Conservation (phyloP, 1,284 basidiomycete species). For the Cystobasidium slooffiae region DNA sequence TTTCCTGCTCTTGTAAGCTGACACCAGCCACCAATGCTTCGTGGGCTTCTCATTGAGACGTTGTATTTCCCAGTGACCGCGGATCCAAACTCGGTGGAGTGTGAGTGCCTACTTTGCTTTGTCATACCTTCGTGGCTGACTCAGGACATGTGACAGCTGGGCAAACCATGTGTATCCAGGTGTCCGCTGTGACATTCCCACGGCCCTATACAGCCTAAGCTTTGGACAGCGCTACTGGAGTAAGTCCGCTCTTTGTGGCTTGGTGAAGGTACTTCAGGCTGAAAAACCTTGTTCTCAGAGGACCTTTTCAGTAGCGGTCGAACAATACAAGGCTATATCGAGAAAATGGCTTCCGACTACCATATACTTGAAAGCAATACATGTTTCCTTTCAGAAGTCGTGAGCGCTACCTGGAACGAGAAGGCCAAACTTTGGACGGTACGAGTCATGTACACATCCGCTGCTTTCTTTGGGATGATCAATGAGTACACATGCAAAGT, state of each 20-base stretch:
- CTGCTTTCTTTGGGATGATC: background rate
- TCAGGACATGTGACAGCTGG: conserved; percentile 8
- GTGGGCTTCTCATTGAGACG: background rate
- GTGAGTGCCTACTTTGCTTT: background rate
- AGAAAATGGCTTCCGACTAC: conserved; percentile 20
- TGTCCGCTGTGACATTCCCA: conserved; percentile 37
- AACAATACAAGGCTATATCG: conserved; percentile 29
- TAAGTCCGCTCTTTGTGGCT: background rate
- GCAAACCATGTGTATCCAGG: conserved; percentile 28
- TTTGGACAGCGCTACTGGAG: conserved; percentile 41
- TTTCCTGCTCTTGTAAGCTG: conserved; percentile 35
- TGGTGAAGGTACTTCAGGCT: background rate
- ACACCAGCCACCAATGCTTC: background rate
- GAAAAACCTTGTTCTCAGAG: background rate
- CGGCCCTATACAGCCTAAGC: conserved; percentile 31
- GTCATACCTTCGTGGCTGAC: background rate
- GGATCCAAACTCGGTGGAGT: conserved; percentile 21
- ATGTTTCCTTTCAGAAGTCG: conserved; percentile 13
- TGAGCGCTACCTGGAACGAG: conserved; percentile 22
- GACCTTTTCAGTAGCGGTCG: conserved; percentile 26
- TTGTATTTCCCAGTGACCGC: conserved; percentile 4
- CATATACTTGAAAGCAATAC: conserved; percentile 32
- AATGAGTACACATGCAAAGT: conserved; percentile 31
- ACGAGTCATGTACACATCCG: background rate
- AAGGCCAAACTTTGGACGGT: conserved; percentile 21